Base-by-base conservation (phyloP, 176 grass and related monocot species). In the Cymbopogon citratus region DNA sequence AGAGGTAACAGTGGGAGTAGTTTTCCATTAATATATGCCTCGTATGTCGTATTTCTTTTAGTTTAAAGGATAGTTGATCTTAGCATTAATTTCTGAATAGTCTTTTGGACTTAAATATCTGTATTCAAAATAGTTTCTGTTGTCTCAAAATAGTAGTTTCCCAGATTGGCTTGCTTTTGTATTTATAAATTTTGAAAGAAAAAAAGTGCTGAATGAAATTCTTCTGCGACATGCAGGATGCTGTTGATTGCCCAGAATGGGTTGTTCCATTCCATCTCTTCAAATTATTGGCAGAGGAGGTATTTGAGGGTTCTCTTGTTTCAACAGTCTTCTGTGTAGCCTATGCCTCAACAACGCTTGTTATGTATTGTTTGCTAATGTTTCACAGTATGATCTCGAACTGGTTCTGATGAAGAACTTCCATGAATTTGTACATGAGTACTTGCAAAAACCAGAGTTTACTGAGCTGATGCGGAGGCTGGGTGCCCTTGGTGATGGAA, bases 241-340 rank as follows among this genome's bases (percentile, higher is more conserved):
- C 92, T 73, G 92, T 99, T 86, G 96, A 99, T 92, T 99, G 96
- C 80, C 96, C 92, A 19, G 96, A 99, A 84, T 99, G 96, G 92
- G 90, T 99, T 77, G 96, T 99, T 71, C 92, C 96, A 60, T 99
- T 99, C 69, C 83, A 95, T 90, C 76, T 93, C 18, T 99, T 99
- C 82, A 99, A 95, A 88, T 76, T 86, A 85, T 83, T 99, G 73
- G 92, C 92, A 12, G 93, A 99, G 49, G 96, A 99, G 96, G 96
- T 99, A 87, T 60, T 41, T 27, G 46, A n/a, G 68, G 52, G 31
- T 34, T 82, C 49, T 54, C 35, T 80, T 70, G 4, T 31, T 70
- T 60, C 16, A 52, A 68, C 7, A 84, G 21, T 87, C 26, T 29
- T n/a, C 62, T 73, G 5, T 57, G 12, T 39, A 79, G 15, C 13